Conservation (phyloP, 768 basidiomycete species). For the Suillus brevipes region DNA sequence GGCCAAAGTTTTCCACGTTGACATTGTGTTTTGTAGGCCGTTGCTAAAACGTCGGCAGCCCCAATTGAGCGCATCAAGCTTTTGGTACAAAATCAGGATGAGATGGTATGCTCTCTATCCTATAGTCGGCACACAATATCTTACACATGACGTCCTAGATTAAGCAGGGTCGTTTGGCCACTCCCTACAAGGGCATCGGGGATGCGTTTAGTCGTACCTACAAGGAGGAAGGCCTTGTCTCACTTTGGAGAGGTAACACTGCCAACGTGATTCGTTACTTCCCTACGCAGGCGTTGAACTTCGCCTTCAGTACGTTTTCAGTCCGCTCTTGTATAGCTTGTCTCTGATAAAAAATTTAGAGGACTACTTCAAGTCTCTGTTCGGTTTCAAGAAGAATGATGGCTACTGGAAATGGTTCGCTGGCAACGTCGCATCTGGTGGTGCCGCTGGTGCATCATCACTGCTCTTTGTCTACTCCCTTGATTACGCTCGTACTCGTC, state of each 20-base stretch:
- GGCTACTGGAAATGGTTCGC: constrained; percentile 99
- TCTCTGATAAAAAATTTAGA: constrained; percentile 38
- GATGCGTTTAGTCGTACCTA: constrained; percentile 95
- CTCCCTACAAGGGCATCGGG: constrained; percentile 93
- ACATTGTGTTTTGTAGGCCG: constrained; percentile 59
- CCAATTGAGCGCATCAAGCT: constrained; percentile 99
- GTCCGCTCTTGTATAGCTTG: neutral
- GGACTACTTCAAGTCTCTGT: constrained; percentile 98
- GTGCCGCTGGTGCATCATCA: constrained; percentile 98
- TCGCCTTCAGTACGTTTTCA: constrained; percentile 89
- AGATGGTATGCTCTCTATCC: constrained; percentile 71
- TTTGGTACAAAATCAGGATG: constrained; percentile 98
- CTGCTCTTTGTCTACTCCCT: constrained; percentile 99
- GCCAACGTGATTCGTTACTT: constrained; percentile 99
- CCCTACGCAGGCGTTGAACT: constrained; percentile 99
- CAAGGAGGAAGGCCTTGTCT: constrained; percentile 90
- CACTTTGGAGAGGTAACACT: constrained; percentile 99
- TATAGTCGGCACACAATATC: neutral
- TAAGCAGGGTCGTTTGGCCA: constrained; percentile 97
- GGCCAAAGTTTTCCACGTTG: constrained; percentile 11
- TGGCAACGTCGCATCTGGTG: constrained; percentile 98
- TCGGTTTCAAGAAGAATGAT: constrained; percentile 97
- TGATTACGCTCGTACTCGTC: constrained; percentile 99
- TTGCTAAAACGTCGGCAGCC: constrained; percentile 98
- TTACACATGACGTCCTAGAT: constrained; percentile 53